Evolutionary conservation across 2,329 filamentous ascomycete genomes (phyloP), one percentile per base, ranked within the genome.

Genomic region (Colletotrichum shisoi): DNA sequence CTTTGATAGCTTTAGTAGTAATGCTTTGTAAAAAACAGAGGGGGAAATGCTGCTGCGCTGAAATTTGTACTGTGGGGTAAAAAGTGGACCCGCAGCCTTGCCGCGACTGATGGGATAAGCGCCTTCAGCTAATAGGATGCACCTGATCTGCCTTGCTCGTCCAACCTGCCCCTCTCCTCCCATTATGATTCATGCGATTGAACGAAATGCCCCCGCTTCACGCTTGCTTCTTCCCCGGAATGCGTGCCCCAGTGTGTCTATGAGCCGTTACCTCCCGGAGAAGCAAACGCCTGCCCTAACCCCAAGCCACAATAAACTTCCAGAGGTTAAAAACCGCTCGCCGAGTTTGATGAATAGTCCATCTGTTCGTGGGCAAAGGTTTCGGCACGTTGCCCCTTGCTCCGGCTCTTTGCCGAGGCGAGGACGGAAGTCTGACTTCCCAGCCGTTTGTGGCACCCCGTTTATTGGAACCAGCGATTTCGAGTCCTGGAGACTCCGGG

Each of bases 381-480:
- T 9, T 9, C 48, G 17, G 48, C 17, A 7, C 27, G 27, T 31
- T 31, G 7, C 27, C 7, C 12, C 49, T 56, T 21, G 49, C 57
- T 54, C 61, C 40, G 46, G n/a, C 12, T 39, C 40, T 34, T 13
- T 49, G 60, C 54, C 64, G 61, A 59, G 53, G 42, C 60, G 60
- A 63, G 60, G 52, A 53, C 59, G 63, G 39, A 13, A 31, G n/a
- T 39, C n/a, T 31, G 44, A 21, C 21, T 48, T 40, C 39, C 44
- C 17, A 56, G n/a, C 27, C 19, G 19, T 48, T 15, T 21, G 48
- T 58, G 56, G 56, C 27, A 31, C 17, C 8, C 44, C 31, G 39
- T 19, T 17, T 39, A 31, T 8, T 42, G 58, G 42, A 53, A 31
- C 15, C 49, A 27, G n/a, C 31, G 24, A 34, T 46, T 37, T 21